A percentile compares a stretch with the other conserved stretches of the same genome.
These are phyloP conservation scores for Wickerhamiella nectarea DNA, from an alignment of 805 yeast genomes.

Conservation along the genomic window DNA sequence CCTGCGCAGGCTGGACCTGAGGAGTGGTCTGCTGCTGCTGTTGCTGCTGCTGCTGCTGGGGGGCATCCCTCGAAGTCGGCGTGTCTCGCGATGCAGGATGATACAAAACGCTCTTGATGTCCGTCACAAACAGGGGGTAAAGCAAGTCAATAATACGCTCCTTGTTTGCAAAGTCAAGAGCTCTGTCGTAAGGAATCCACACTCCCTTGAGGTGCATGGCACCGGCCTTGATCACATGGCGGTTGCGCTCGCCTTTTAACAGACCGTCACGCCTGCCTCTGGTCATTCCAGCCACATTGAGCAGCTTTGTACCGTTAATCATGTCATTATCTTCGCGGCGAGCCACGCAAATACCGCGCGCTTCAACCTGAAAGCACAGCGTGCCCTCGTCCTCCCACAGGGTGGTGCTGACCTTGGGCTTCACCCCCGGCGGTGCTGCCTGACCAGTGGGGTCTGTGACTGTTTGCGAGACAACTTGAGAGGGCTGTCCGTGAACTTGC, in stretches of 20 bases:
- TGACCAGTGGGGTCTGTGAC: conserved; percentile 30
- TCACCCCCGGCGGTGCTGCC: conserved; percentile 29
- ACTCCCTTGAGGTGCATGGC: conserved; percentile 82
- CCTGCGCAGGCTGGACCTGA: conserved; percentile 1
- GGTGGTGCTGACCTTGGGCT: conserved; percentile 63
- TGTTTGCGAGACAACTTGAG: conserved; percentile 12
- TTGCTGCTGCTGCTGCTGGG: conserved; percentile 16
- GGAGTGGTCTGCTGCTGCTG: conserved; percentile 13
- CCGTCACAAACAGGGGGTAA: conserved; percentile 59
- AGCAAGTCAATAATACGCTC: conserved; percentile 58
- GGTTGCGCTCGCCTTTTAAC: conserved; percentile 56
- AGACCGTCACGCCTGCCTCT: conserved; percentile 80
- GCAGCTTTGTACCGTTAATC: conserved; percentile 73
- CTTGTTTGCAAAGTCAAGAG: conserved; percentile 64
- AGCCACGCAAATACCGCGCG: conserved; percentile 65
- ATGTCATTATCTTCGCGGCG: conserved; percentile 74
- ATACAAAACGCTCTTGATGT: conserved; percentile 38
- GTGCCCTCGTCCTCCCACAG: conserved; percentile 86
- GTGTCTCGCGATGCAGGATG: conserved; percentile 21
- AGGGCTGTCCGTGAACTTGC: conserved; percentile 7
- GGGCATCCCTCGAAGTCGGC: neutral
- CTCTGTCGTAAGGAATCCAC: conserved; percentile 81
- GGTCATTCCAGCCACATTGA: conserved; percentile 78
- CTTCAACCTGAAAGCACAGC: conserved; percentile 73
- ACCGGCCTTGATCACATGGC: conserved; percentile 76